Conservation (phyloP, 768 basidiomycete species). For the Tricholoma sp. region DNA sequence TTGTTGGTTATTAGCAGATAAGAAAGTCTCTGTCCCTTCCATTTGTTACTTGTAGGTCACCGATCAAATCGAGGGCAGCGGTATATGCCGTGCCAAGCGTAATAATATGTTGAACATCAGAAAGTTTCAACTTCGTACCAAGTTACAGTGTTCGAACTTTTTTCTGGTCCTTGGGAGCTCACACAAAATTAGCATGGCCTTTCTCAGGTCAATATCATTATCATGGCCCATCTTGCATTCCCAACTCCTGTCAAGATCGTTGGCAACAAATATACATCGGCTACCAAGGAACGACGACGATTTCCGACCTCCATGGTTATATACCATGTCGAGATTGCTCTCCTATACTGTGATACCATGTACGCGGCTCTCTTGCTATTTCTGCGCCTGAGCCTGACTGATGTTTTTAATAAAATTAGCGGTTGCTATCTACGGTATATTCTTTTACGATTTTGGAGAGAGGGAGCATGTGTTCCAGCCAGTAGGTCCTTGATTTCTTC, state of each 20-base stretch:
- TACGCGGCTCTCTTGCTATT: constrained; percentile 20
- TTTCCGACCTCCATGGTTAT: constrained; percentile 60
- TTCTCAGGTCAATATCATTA: not conserved
- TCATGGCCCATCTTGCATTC: not conserved
- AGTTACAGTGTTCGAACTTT: too few relatives aligned
- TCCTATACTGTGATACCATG: constrained; percentile 55
- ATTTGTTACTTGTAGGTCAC: not conserved
- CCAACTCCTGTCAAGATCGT: constrained; percentile 1
- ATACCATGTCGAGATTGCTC: constrained; percentile 43
- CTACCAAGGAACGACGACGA: constrained; percentile 26
- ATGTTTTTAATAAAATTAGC: constrained; percentile 26
- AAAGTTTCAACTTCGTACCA: too few relatives aligned
- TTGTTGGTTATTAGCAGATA: not conserved
- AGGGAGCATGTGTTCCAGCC: constrained; percentile 66
- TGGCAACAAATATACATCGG: constrained; percentile 14
- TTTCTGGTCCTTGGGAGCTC: not conserved
- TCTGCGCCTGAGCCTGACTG: not conserved
- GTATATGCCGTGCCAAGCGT: too few relatives aligned
- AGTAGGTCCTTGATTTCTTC: constrained; percentile 32
- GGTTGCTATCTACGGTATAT: constrained; percentile 49
- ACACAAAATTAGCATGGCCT: not conserved
- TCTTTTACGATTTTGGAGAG: constrained; percentile 66
- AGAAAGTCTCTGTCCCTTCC: not conserved
- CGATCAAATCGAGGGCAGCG: too few relatives aligned
- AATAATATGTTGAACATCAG: too few relatives aligned